Percentiles rank a stretch among this genome's conserved stretches.
Conservation (phyloP, 805 yeast species). For the Ogataea nonfermentans region DNA sequence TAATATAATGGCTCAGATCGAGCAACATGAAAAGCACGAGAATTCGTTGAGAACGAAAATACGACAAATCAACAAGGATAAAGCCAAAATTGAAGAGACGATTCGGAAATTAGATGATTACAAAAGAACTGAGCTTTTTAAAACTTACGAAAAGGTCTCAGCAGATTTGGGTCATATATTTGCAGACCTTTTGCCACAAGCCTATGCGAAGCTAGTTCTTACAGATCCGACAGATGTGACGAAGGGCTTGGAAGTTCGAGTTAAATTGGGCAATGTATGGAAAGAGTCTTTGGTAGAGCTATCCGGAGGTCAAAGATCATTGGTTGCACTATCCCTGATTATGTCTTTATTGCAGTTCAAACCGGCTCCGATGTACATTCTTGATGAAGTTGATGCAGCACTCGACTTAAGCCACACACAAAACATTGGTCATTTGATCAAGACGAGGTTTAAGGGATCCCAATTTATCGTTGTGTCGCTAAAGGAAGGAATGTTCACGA, state of each 20-base stretch:
- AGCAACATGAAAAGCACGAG: conserved; percentile 87
- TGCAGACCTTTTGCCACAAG: conserved; percentile 82
- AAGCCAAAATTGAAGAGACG: conserved; percentile 84
- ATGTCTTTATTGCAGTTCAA: conserved; percentile 89
- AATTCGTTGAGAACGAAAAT: conserved; percentile 73
- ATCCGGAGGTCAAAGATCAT: conserved; percentile 95
- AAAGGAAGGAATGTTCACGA: conserved; percentile 97
- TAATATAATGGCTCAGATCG: conserved; percentile 88
- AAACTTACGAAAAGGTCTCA: conserved; percentile 85
- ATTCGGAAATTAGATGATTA: conserved; percentile 79
- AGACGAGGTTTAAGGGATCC: conserved; percentile 91
- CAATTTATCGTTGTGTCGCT: conserved; percentile 95
- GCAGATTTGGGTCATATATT: conserved; percentile 88
- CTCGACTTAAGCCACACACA: conserved; percentile 95
- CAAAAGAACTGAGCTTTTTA: conserved; percentile 75
- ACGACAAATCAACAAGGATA: conserved; percentile 83
- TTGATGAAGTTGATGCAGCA: conserved; percentile 99
- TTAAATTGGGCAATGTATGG: conserved; percentile 90
- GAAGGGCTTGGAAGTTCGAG: conserved; percentile 86
- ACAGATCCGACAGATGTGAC: conserved; percentile 79
- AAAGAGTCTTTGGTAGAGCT: conserved; percentile 92
- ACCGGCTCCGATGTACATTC: conserved; percentile 98
- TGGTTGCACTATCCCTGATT: conserved; percentile 88
- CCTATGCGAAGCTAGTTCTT: conserved; percentile 86
- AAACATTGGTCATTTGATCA: conserved; percentile 93